Conservation (phyloP, 1,284 basidiomycete genomes). For the Schizophyllum commune region DNA sequence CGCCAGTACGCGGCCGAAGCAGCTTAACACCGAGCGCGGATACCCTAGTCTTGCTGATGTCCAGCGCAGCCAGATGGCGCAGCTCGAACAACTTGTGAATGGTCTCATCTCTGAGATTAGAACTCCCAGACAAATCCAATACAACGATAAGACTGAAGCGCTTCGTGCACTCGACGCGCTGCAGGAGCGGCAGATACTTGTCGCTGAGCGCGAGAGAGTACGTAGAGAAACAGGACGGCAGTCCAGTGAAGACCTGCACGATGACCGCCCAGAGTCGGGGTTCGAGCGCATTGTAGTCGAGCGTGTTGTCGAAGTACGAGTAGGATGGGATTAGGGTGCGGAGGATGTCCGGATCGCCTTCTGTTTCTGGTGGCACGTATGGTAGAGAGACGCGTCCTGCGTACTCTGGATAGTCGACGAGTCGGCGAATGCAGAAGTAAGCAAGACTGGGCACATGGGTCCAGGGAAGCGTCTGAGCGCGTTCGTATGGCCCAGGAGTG, state of each 20-base stretch:
- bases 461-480: neutral
- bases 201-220: conserved; percentile 47
- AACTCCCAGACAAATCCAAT: conserved; percentile 45
- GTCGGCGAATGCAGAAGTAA: neutral
- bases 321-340: conserved; percentile 27
- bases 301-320: conserved; percentile 16
- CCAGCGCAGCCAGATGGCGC: conserved; percentile 49
- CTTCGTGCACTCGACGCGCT: conserved; percentile 42
- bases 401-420: neutral
- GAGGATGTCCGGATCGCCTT: conserved; percentile 24
- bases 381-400: conserved; percentile 12
- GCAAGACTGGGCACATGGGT: neutral
- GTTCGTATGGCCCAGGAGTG: neutral
- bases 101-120: conserved; percentile 46
- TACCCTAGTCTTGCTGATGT: conserved; percentile 46
- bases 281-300: conserved; percentile 30
- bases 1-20: conserved; percentile 27
- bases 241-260: conserved; percentile 45
- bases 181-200: conserved; percentile 45
- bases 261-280: conserved; percentile 57
- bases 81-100: conserved; percentile 41
- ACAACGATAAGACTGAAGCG: conserved; percentile 57
- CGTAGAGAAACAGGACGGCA: conserved; percentile 37
- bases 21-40: conserved; percentile 42
- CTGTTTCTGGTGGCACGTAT: conserved; percentile 14